These are phyloP conservation scores for Paralagenidium karlingii DNA, from an alignment of 352 stramenopile genomes.

Conservation along the genomic window DNA sequence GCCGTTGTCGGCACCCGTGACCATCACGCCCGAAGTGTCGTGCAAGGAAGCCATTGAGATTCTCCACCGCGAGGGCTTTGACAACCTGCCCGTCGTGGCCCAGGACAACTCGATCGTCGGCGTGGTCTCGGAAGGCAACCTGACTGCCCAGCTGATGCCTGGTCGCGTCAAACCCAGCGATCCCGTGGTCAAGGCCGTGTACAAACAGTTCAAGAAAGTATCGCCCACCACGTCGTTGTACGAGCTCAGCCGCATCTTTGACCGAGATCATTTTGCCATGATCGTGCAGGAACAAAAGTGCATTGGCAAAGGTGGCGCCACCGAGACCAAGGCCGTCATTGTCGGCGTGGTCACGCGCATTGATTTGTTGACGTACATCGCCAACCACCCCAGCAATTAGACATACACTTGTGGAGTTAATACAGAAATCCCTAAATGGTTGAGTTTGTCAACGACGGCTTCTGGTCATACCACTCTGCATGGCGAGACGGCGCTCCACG, in stretches of 20 bases:
- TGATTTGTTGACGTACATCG: constrained; percentile 94
- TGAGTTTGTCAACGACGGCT: no score
- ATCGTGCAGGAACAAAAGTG: constrained; percentile 90
- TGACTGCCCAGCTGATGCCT: constrained; percentile 86
- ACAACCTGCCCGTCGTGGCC: constrained; percentile 65
- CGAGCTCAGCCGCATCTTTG: constrained; percentile 90
- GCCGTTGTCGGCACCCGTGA: constrained; percentile 82
- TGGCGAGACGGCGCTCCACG: no score
- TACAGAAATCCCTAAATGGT: no score
- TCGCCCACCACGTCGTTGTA: constrained; percentile 82
- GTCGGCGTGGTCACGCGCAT: constrained; percentile 94
- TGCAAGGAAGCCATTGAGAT: constrained; percentile 92
- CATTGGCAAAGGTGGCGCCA: constrained; percentile 62
- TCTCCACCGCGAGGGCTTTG: constrained; percentile 87
- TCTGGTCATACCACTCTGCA: no score
- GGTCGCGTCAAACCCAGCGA: constrained; percentile 81
- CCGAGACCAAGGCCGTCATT: constrained; percentile 82
- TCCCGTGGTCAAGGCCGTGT: constrained; percentile 87
- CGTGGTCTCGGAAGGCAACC: constrained; percentile 94
- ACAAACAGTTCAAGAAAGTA: constrained; percentile 94
- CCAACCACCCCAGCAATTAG: no score
- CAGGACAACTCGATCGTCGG: constrained; percentile 86
- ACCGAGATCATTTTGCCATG: constrained; percentile 93
- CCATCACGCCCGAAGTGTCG: constrained; percentile 81
- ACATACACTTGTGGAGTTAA: no score